Evolutionary conservation across 228 moss, liverwort and hornwort genomes (phyloP).

Genomic region (Sphagnum magellanicum): DNA sequence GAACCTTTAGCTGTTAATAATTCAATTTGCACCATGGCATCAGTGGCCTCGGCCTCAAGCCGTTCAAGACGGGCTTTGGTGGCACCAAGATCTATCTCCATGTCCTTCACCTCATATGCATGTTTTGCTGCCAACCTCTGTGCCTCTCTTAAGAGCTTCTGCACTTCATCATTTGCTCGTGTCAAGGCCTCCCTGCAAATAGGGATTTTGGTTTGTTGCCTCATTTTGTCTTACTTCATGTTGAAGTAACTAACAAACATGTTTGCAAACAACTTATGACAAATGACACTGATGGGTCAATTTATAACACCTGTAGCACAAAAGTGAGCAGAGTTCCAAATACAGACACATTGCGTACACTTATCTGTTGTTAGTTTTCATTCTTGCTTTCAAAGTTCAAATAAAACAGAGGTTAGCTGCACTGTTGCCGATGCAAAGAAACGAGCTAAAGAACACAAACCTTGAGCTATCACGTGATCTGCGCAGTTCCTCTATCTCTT

Average conservation of each 20-base stretch:
- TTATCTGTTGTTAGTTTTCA: too few relatives aligned
- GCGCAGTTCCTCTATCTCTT: constrained; percentile 44
- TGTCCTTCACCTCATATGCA: constrained; percentile 36
- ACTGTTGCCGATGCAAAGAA: too few relatives aligned
- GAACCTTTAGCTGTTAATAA: constrained; percentile 78
- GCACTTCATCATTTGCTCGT: constrained; percentile 84
- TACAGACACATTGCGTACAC: too few relatives aligned
- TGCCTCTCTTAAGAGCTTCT: constrained; percentile 62
- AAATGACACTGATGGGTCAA: too few relatives aligned
- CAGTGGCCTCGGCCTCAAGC: constrained; percentile 54
- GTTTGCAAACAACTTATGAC: too few relatives aligned
- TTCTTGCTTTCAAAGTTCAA: too few relatives aligned
- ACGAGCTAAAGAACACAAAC: constrained; percentile 12
- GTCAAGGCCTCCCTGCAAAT: constrained; percentile 72
- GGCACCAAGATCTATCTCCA: constrained; percentile 41
- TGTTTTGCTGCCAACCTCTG: constrained; percentile 39
- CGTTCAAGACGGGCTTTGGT: constrained; percentile 58
- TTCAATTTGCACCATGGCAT: constrained; percentile 68
- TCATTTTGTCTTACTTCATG: neutral
- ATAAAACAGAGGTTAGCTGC: too few relatives aligned
- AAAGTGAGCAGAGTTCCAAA: too few relatives aligned
- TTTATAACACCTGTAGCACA: too few relatives aligned
- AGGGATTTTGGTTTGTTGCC: constrained; percentile 32
- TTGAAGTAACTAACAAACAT: too few relatives aligned
- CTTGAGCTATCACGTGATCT: constrained; percentile 66